Evolutionary conservation across 2,329 filamentous ascomycete genomes (phyloP), one percentile per base, ranked within the genome.

Genomic region (Calonectria fujianensis): DNA sequence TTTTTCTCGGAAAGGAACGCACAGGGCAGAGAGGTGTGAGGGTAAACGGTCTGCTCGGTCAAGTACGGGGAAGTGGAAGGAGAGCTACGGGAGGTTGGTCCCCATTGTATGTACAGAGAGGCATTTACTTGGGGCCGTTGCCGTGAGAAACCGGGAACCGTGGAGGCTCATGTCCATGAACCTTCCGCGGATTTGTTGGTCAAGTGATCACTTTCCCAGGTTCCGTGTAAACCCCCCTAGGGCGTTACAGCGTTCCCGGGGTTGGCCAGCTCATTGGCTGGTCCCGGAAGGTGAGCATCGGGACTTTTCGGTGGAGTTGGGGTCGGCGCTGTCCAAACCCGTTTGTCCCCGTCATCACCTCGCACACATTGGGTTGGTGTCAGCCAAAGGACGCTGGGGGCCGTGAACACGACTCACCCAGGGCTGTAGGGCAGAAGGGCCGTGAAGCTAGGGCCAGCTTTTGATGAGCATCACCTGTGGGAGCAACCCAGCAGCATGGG

Each of bases 91-190:
- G 1, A 1, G 3, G 13, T 11, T 32, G 39, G 39, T 8, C 11
- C 18, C 29, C 27, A n/a, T 35, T 45, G 61, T n/a, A 8, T 13
- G 61, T n/a, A 8, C 7, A 29, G n/a, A 41, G 57, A 63, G 57
- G 57, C 57, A 63, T 63, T 63, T 63, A 41, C 24, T 10, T 27
- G 37, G 20, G 35, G 20, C 57, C n/a, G 57, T 63, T 65, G 61
- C 61, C 61, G 61, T 65, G 39, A 65, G 61, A 65, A 65, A 63
- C 61, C 61, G 61, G 39, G 32, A 27, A 50, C 39, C 27, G 32
- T 65, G 41, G 41, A n/a, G n/a, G 18, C 20, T 48, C 41, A 45
- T 11, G 39, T 14, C 39, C 39, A 35, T 65, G 61, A 41, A 65
- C 41, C 27, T 24, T 13, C 41, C 29, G 18, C 41, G 61, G 41